Percentiles rank a stretch among this genome's conserved stretches.
phyloP scores from a whole-genome alignment of 192 early-diverging fungal genomes.

The Umbelopsis isabellina region DNA sequence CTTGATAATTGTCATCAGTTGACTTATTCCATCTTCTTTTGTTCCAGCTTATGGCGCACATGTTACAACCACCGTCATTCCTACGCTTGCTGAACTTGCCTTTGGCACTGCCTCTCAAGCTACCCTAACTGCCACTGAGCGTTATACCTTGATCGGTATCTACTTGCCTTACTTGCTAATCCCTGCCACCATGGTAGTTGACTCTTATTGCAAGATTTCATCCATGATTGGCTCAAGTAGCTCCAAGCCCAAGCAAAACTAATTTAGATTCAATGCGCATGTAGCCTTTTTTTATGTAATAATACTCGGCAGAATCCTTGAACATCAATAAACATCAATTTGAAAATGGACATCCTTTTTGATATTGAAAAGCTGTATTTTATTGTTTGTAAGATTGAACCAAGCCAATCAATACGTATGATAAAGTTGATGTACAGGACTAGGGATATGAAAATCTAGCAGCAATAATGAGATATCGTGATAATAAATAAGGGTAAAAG shows the following conservation, averaged over 20 bases:
- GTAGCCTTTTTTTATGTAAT: no score
- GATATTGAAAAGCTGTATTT: no score
- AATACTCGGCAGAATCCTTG: no score
- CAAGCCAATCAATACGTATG: background rate
- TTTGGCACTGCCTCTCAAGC: conserved; percentile 42
- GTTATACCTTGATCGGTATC: conserved; percentile 48
- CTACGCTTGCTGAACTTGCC: conserved; percentile 56
- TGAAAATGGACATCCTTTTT: no score
- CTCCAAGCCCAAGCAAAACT: background rate
- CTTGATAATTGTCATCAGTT: background rate
- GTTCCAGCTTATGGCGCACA: conserved; percentile 72
- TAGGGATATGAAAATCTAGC: background rate
- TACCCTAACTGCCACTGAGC: conserved; percentile 45
- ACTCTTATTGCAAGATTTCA: conserved; percentile 29
- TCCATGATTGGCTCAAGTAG: background rate
- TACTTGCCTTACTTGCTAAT: conserved; percentile 73
- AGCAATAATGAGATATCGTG: background rate
- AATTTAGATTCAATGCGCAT: background rate
- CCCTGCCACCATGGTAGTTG: conserved; percentile 60
- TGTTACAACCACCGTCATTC: conserved; percentile 70
- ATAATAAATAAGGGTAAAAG: background rate
- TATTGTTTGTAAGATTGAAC: no score
- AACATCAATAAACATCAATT: no score
- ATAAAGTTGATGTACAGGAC: background rate
- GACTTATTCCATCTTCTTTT: conserved; percentile 42